Evolutionary conservation across 495 filamentous ascomycete genomes (phyloP).

Genomic region (Trichoderma virens): DNA sequence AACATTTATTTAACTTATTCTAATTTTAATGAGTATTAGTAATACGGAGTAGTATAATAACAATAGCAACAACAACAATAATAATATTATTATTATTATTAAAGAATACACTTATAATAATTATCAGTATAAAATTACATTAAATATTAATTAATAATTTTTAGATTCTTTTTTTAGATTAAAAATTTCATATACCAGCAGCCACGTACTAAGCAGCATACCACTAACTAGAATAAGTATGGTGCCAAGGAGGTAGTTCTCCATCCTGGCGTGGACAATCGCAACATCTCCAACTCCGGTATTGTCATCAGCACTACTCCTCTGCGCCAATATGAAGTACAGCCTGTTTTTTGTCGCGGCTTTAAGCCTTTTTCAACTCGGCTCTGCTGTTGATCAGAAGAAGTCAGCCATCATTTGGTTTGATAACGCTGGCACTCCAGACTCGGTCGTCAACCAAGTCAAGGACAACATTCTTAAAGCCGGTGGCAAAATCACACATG

Average conservation of each 20-base stretch:
- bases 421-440: constrained; percentile 56
- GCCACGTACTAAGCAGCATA: too few species aligned
- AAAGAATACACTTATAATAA: background rate
- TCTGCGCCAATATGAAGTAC: background rate
- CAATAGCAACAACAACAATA: too few species aligned
- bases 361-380: background rate
- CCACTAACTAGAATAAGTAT: too few species aligned
- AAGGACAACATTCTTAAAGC: constrained; percentile 61
- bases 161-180: too few species aligned
- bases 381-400: constrained; percentile 1
- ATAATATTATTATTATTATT: too few species aligned
- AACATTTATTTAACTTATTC: background rate
- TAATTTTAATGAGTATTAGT: too few species aligned
- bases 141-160: background rate
- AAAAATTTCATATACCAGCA: too few species aligned
- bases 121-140: background rate
- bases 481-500: constrained; percentile 52
- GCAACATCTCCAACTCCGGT: too few species aligned
- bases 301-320: background rate
- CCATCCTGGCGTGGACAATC: too few species aligned
- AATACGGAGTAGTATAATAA: too few species aligned
- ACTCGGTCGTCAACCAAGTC: constrained; percentile 57
- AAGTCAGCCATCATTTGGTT: constrained; percentile 76
- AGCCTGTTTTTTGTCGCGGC: background rate
- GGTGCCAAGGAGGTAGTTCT: too few species aligned